Percentiles rank a stretch among this genome's conserved stretches.
Conservation (phyloP, 2,329 filamentous ascomycete genomes). For the Cladosporium halotolerans region DNA sequence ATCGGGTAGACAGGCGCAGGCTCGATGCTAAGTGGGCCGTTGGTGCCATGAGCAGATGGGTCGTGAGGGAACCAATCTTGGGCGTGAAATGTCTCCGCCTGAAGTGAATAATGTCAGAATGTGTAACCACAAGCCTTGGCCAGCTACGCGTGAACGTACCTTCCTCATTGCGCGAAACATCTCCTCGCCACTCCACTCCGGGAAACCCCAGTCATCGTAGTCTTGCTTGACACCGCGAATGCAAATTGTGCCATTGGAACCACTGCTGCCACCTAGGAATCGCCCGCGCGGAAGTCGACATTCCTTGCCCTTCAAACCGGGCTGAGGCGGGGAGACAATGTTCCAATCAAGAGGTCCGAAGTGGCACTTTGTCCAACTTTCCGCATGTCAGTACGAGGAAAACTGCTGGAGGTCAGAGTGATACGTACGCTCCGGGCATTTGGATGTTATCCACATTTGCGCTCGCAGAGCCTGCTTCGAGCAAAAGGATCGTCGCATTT, state of each 20-base stretch:
- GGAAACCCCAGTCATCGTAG: slow-evolving; percentile 30
- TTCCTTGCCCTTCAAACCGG: slow-evolving; percentile 35
- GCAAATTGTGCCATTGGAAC: slow-evolving; percentile 41
- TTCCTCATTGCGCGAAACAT: slow-evolving; percentile 27
- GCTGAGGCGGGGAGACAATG: slow-evolving; percentile 35
- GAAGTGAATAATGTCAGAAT: background rate
- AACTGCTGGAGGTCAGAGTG: background rate
- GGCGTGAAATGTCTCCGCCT: slow-evolving; percentile 23
- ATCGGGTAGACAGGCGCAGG: slow-evolving; percentile 38
- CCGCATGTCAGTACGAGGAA: background rate
- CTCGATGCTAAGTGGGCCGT: slow-evolving; percentile 23
- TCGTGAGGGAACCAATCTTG: slow-evolving; percentile 23
- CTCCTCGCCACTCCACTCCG: slow-evolving; percentile 25
- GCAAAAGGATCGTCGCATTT: slow-evolving; percentile 21
- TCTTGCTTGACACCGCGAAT: slow-evolving; percentile 40
- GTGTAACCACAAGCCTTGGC: background rate
- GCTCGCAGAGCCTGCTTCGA: slow-evolving; percentile 23
- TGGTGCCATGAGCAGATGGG: slow-evolving; percentile 20
- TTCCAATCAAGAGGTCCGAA: slow-evolving; percentile 42
- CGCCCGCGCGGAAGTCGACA: slow-evolving; percentile 39
- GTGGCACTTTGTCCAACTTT: slow-evolving; percentile 38
- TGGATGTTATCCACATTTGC: slow-evolving; percentile 41
- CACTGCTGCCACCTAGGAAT: slow-evolving; percentile 39
- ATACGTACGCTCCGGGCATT: slow-evolving; percentile 37
- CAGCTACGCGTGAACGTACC: slow-evolving; percentile 3